Evolutionary conservation across 2,329 filamentous ascomycete species (phyloP).

Genomic region (Talaromyces sp.): DNA sequence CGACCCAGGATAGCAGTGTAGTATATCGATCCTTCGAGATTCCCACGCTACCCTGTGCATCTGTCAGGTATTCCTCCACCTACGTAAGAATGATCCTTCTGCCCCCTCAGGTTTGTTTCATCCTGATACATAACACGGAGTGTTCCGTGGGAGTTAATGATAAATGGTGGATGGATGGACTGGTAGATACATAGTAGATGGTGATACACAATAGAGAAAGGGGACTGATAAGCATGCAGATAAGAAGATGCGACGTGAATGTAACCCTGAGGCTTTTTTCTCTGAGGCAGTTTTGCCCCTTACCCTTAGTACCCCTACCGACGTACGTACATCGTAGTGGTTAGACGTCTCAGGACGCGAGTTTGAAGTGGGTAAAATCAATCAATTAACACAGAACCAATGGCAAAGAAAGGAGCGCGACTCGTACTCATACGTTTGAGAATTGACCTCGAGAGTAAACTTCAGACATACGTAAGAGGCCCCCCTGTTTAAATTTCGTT

Average conservation of each 20-base stretch:
- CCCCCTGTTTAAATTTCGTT: background rate
- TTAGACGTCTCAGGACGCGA: background rate
- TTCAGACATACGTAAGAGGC: background rate
- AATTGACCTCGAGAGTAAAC: background rate
- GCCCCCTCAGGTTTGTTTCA: constrained; percentile 8
- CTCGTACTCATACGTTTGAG: background rate
- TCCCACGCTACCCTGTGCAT: background rate
- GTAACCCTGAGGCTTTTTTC: background rate
- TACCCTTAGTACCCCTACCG: too few species aligned
- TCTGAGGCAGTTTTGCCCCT: background rate
- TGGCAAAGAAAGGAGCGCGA: background rate
- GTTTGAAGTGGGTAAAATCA: background rate
- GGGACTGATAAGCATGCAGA: background rate
- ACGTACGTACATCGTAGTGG: background rate
- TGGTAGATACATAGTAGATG: background rate
- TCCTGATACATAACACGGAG: constrained; percentile 4
- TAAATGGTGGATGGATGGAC: background rate
- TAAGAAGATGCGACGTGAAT: background rate
- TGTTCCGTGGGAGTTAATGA: background rate
- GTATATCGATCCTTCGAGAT: constrained; percentile 14
- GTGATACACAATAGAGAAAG: background rate
- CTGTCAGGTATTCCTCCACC: background rate
- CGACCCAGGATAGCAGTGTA: background rate
- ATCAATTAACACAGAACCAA: background rate
- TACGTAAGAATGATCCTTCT: background rate